These are phyloP conservation scores for Xylaria sp. DNA, from an alignment of 2,329 filamentous ascomycete genomes.

Conservation along the genomic window DNA sequence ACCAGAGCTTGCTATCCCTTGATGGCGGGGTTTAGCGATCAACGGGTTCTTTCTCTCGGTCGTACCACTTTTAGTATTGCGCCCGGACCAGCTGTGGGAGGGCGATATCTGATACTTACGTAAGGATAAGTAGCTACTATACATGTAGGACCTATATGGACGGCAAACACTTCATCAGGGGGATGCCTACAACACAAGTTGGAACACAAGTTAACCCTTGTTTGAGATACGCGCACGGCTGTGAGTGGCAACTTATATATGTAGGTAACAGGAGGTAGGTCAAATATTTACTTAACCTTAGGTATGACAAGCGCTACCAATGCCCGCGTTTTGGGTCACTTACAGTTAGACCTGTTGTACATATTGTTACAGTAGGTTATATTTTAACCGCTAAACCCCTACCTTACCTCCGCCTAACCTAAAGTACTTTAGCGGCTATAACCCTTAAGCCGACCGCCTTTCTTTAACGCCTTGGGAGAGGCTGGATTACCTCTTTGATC, in stretches of 20 bases:
- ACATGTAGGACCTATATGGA: too few relatives aligned
- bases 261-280: too few relatives aligned
- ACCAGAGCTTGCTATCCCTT: slow-evolving; percentile 4
- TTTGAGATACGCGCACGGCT: slow-evolving; percentile 16
- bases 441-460: slow-evolving; percentile 10
- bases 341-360: background rate
- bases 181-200: too few relatives aligned
- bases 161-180: too few relatives aligned
- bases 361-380: background rate
- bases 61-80: slow-evolving; percentile 15
- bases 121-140: background rate
- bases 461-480: slow-evolving; percentile 14
- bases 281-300: too few relatives aligned
- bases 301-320: background rate
- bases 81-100: background rate
- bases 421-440: background rate
- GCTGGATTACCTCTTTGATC: slow-evolving; percentile 31
- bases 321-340: background rate
- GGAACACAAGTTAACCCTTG: background rate
- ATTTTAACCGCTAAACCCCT: background rate
- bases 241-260: background rate
- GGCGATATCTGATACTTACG: background rate
- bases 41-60: background rate
- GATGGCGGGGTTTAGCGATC: background rate
- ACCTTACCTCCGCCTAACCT: background rate